Percentiles rank a stretch among this genome's conserved stretches.
phyloP scores from a whole-genome alignment of 257 asterid genomes.

The Primulina tabacum region DNA sequence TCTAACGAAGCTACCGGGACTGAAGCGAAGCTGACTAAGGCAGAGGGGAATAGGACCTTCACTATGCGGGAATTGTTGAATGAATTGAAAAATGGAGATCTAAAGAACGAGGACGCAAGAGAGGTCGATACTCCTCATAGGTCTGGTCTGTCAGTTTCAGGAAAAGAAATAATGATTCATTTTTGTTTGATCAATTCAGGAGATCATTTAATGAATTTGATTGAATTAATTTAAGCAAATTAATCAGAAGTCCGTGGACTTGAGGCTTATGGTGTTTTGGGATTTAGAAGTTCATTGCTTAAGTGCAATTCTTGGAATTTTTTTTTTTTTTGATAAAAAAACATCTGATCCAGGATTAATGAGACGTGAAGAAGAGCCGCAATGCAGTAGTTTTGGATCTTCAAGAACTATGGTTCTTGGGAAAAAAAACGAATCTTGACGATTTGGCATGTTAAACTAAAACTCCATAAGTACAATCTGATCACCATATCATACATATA shows the following conservation, averaged over 20 bases:
- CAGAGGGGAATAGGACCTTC: conserved; percentile 74
- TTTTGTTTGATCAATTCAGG: conserved; percentile 9
- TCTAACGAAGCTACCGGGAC: conserved; percentile 31
- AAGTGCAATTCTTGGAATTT: not conserved
- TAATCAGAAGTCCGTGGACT: not conserved
- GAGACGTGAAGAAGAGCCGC: conserved; percentile 6
- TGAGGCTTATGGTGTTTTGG: not conserved
- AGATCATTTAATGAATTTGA: not conserved
- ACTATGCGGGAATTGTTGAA: conserved; percentile 92
- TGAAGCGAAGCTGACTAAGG: conserved; percentile 41
- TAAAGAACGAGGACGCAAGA: conserved; percentile 40
- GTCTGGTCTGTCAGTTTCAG: conserved; percentile 50
- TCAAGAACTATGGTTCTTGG: conserved; percentile 4
- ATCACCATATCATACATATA: not conserved
- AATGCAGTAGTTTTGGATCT: conserved; percentile 21
- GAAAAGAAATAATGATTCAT: conserved; percentile 4
- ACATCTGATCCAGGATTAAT: conserved; percentile 1
- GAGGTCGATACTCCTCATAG: conserved; percentile 69
- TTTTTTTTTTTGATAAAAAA: not conserved
- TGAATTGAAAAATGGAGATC: conserved; percentile 81
- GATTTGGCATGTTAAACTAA: conserved; percentile 4
- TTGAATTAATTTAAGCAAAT: no score
- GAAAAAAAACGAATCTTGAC: not conserved
- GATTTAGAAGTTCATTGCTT: conserved; percentile 20
- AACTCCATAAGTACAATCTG: not conserved